Percentiles rank a stretch among this genome's conserved stretches.
Conservation (phyloP, 306 rosid species). For the Quercus bicolor region DNA sequence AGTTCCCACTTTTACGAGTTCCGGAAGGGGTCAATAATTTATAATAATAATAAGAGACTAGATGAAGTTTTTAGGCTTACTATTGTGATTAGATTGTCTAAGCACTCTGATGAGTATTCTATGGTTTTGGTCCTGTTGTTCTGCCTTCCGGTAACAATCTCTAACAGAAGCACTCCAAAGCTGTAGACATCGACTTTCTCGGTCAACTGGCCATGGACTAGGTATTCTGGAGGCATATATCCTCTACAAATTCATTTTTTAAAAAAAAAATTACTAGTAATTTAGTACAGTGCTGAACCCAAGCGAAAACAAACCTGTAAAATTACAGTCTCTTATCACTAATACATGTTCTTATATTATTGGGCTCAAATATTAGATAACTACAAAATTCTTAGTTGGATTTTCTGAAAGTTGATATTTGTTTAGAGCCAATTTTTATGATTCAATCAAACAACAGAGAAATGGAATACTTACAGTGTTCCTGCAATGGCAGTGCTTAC, state of each 20-base stretch:
- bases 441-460: background rate
- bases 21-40: too few species aligned
- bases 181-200: slow-evolving; percentile 88
- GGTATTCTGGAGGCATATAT: slow-evolving; percentile 94
- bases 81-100: slow-evolving; percentile 60
- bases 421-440: too few species aligned
- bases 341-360: background rate
- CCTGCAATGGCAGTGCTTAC: too few species aligned
- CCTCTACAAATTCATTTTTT: slow-evolving; percentile 48
- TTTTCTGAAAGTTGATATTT: background rate
- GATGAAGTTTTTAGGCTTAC: slow-evolving; percentile 38
- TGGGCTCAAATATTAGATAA: background rate
- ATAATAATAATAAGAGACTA: too few species aligned
- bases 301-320: background rate
- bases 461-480: background rate
- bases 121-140: slow-evolving; percentile 66
- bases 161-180: slow-evolving; percentile 76
- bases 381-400: background rate
- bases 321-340: background rate
- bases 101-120: slow-evolving; percentile 32
- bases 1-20: too few species aligned
- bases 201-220: slow-evolving; percentile 88
- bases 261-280: too few species aligned
- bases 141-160: slow-evolving; percentile 64
- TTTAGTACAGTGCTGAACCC: background rate